These are phyloP conservation scores for Pilatotrama ljubarskyi DNA, from an alignment of 768 basidiomycete species.

Conservation along the genomic window DNA sequence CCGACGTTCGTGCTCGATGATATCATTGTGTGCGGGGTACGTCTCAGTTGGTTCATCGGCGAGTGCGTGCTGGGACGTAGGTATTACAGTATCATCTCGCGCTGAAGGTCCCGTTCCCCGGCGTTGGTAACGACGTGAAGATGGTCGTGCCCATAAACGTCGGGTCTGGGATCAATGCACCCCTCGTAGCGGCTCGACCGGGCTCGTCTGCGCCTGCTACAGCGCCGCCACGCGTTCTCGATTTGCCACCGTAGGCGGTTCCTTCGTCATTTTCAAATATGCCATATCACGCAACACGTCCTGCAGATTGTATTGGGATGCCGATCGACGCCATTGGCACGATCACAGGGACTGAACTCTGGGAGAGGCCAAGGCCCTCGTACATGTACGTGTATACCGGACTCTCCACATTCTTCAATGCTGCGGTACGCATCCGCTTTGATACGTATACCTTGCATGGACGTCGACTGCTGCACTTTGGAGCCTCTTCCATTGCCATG, in stretches of 20 bases:
- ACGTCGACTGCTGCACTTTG: too few relatives aligned
- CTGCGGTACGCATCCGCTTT: too few relatives aligned
- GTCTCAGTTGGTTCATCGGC: background rate
- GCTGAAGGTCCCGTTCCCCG: slow-evolving; percentile 9
- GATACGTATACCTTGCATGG: too few relatives aligned
- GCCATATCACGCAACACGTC: background rate
- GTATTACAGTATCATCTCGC: slow-evolving; percentile 2
- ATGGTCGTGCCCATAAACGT: background rate
- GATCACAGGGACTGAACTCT: too few relatives aligned
- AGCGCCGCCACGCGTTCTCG: background rate
- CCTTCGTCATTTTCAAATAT: background rate
- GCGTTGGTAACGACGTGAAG: slow-evolving; percentile 6
- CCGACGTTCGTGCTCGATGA: slow-evolving; percentile 7
- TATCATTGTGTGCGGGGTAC: slow-evolving; percentile 2
- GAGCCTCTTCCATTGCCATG: too few relatives aligned
- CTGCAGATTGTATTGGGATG: too few relatives aligned
- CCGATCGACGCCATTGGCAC: too few relatives aligned
- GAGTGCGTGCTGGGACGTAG: background rate
- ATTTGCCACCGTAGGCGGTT: too few relatives aligned
- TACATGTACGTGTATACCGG: too few relatives aligned
- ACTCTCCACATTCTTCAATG: too few relatives aligned
- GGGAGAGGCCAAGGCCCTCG: too few relatives aligned
- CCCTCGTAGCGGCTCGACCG: background rate
- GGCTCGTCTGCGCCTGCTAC: background rate
- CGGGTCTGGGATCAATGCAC: slow-evolving; percentile 4